These are phyloP conservation scores for Kernera saxatilis DNA, from an alignment of 345 rosid species.

Conservation along the genomic window DNA sequence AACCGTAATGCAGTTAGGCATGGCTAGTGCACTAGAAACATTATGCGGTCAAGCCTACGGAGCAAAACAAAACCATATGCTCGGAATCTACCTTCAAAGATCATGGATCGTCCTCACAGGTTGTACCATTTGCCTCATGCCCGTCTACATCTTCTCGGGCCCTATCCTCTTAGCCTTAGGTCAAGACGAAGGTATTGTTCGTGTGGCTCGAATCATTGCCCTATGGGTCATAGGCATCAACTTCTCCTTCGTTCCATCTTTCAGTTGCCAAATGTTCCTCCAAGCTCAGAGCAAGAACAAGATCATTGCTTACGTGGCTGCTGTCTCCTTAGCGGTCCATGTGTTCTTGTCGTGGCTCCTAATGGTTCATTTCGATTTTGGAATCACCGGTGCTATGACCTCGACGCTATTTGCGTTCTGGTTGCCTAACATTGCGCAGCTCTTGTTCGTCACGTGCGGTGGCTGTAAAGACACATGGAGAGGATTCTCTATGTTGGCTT, in stretches of 20 bases:
- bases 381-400: slow-evolving; percentile 57
- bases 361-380: slow-evolving; percentile 43
- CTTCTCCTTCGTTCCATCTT: slow-evolving; percentile 41
- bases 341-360: slow-evolving; percentile 61
- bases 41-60: slow-evolving; percentile 83
- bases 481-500: slow-evolving; percentile 54
- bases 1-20: slow-evolving; percentile 52
- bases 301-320: slow-evolving; percentile 62
- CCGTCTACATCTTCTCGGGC: slow-evolving; percentile 46
- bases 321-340: slow-evolving; percentile 41
- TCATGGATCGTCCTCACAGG: slow-evolving; percentile 60
- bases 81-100: slow-evolving; percentile 75
- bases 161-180: slow-evolving; percentile 53
- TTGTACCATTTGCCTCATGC: slow-evolving; percentile 41
- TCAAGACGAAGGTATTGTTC: slow-evolving; percentile 44
- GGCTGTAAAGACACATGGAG: slow-evolving; percentile 69
- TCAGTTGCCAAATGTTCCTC: slow-evolving; percentile 74
- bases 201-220: slow-evolving; percentile 42
- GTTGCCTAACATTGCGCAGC: slow-evolving; percentile 76
- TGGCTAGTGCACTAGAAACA: slow-evolving; percentile 81
- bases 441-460: slow-evolving; percentile 48
- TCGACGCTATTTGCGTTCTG: slow-evolving; percentile 63
- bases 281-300: slow-evolving; percentile 80
- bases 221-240: slow-evolving; percentile 48
- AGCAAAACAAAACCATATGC: slow-evolving; percentile 72